Evolutionary conservation across 495 filamentous ascomycete species (phyloP).

Genomic region (Talaromyces adpressus): DNA sequence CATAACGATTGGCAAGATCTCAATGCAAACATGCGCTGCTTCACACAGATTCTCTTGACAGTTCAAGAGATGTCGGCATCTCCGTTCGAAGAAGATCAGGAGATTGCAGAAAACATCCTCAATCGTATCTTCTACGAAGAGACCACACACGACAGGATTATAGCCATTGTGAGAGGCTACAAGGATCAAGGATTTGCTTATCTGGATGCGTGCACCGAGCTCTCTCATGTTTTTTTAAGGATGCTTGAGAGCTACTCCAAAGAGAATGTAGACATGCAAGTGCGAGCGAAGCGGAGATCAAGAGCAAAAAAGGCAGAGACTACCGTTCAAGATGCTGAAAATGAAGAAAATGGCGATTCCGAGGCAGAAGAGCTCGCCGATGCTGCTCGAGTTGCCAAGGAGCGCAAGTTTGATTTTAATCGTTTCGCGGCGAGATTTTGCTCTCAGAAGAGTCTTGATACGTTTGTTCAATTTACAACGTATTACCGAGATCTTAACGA

Average conservation of each 20-base stretch:
- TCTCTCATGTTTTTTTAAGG: constrained; percentile 82
- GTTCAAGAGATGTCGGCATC: constrained; percentile 91
- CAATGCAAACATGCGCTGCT: constrained; percentile 84
- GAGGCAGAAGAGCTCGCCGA: constrained; percentile 68
- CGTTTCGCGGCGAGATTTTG: constrained; percentile 76
- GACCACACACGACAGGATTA: constrained; percentile 78
- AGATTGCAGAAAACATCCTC: constrained; percentile 96
- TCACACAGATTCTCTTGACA: constrained; percentile 70
- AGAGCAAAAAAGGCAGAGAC: constrained; percentile 57
- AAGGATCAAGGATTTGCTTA: constrained; percentile 94
- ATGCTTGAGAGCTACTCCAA: constrained; percentile 92
- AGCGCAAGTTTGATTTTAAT: constrained; percentile 91
- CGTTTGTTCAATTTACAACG: constrained; percentile 72
- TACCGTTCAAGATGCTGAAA: constrained; percentile 18
- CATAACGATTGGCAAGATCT: constrained; percentile 81
- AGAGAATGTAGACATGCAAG: constrained; percentile 87
- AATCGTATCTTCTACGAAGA: constrained; percentile 98
- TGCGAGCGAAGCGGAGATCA: constrained; percentile 68
- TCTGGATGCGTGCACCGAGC: constrained; percentile 85
- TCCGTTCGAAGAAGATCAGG: constrained; percentile 83
- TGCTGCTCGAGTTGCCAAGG: constrained; percentile 60
- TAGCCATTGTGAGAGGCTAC: constrained; percentile 71
- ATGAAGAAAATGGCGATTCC: constrained; percentile 44
- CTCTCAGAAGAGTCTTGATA: constrained; percentile 78
- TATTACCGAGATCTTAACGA: constrained; percentile 77